A percentile compares a stretch with the other conserved stretches of the same genome.
Evolutionary conservation across 495 filamentous ascomycete species (phyloP).

Genomic region (Penicillium longicatenatum): DNA sequence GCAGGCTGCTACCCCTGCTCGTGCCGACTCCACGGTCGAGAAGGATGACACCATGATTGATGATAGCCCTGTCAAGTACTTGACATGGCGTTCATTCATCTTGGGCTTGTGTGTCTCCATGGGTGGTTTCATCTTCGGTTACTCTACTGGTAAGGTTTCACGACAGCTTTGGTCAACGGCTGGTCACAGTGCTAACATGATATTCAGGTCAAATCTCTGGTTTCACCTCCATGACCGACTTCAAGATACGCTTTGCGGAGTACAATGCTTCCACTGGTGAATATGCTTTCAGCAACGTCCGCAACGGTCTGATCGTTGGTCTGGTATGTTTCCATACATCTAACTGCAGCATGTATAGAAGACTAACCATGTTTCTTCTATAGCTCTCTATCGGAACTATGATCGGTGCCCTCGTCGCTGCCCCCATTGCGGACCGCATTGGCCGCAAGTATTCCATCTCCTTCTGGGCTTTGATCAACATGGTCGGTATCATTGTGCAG

Average conservation of each 20-base stretch:
- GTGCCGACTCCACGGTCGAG: slow-evolving; percentile 40
- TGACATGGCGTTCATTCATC: slow-evolving; percentile 53
- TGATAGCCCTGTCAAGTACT: slow-evolving; percentile 48
- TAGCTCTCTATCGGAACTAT: slow-evolving; percentile 67
- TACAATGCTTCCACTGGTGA: slow-evolving; percentile 30
- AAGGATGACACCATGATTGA: slow-evolving; percentile 45
- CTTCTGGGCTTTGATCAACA: slow-evolving; percentile 63
- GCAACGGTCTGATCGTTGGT: slow-evolving; percentile 59
- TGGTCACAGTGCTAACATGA: background rate
- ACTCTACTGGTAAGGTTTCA: slow-evolving; percentile 58
- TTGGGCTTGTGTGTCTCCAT: slow-evolving; percentile 61
- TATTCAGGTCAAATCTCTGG: slow-evolving; percentile 53
- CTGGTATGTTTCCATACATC: slow-evolving; percentile 37
- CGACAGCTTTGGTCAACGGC: slow-evolving; percentile 8
- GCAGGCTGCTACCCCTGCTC: slow-evolving; percentile 39
- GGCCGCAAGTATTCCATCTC: slow-evolving; percentile 55
- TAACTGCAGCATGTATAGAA: background rate
- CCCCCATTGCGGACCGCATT: slow-evolving; percentile 54
- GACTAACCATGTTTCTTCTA: slow-evolving; percentile 11
- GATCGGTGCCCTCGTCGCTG: slow-evolving; percentile 66
- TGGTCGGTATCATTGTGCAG: slow-evolving; percentile 70
- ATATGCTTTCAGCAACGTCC: slow-evolving; percentile 55
- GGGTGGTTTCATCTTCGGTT: slow-evolving; percentile 78
- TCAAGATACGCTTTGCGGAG: slow-evolving; percentile 49
- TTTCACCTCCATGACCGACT: slow-evolving; percentile 63